Percentiles rank a stretch among this genome's conserved stretches.
These are phyloP conservation scores for Capsicum baccatum DNA, from an alignment of 257 asterid genomes.

Conservation along the genomic window DNA sequence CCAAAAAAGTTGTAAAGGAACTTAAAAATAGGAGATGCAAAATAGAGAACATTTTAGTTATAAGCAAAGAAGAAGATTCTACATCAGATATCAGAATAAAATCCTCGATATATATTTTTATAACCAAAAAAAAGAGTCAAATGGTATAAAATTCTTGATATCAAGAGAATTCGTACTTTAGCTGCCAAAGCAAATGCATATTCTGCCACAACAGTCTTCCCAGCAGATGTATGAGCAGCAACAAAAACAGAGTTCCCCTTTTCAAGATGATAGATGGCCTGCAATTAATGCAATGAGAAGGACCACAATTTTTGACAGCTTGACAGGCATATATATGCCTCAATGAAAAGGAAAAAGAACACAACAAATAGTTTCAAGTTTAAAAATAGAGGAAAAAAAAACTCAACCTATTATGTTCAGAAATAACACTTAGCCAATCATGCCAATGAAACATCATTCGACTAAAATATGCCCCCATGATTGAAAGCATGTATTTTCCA, in stretches of 20 bases:
- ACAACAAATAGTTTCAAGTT: neutral
- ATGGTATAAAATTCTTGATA: conserved; percentile 10
- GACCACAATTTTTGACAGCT: conserved; percentile 27
- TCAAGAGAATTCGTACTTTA: conserved; percentile 56
- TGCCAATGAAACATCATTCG: neutral
- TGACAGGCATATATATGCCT: conserved; percentile 25
- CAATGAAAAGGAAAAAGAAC: neutral
- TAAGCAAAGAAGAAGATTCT: neutral
- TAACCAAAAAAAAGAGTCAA: neutral
- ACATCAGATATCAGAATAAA: neutral
- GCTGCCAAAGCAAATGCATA: conserved; percentile 99
- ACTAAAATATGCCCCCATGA: neutral
- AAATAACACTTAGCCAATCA: neutral
- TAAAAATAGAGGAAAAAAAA: neutral
- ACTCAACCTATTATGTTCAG: conserved; percentile 1
- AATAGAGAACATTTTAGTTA: conserved; percentile 15
- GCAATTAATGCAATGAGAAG: conserved; percentile 37
- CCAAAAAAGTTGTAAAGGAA: neutral
- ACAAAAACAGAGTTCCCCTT: conserved; percentile 97
- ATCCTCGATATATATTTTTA: neutral
- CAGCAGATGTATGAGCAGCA: conserved; percentile 93
- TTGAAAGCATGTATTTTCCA: conserved; percentile 11
- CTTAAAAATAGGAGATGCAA: neutral
- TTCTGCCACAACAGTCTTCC: conserved; percentile 97
- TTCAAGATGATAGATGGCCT: conserved; percentile 98